Conservation (phyloP, 108 stramenopile species). For the Pseudonitzschia multiseries region DNA sequence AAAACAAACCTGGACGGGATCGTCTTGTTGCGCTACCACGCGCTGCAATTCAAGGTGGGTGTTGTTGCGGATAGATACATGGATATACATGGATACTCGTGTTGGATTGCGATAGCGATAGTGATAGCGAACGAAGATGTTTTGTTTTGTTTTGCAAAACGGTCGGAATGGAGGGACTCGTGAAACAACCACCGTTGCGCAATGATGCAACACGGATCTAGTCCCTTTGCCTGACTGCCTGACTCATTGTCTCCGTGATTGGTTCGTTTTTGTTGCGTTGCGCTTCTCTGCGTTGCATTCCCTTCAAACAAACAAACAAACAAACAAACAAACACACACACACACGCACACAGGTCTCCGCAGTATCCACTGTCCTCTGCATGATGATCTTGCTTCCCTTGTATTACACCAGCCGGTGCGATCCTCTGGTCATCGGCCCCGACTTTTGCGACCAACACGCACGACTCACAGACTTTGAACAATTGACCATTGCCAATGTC, state of each 20-base stretch:
- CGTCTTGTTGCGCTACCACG: conserved; percentile 75
- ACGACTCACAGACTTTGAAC: conserved; percentile 68
- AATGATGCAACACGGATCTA: background rate
- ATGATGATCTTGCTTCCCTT: conserved; percentile 66
- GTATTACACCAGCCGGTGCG: conserved; percentile 53
- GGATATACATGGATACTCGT: too few relatives aligned
- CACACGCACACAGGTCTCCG: conserved; percentile 32
- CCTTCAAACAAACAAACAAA: background rate
- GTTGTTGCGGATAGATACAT: background rate
- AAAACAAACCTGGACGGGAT: conserved; percentile 80
- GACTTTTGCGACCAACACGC: conserved; percentile 2
- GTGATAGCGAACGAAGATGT: too few relatives aligned
- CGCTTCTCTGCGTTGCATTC: background rate
- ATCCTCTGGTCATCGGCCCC: background rate
- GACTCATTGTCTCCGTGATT: too few relatives aligned
- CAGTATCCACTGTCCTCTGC: conserved; percentile 57
- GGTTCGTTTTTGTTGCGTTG: background rate
- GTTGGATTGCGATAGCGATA: too few relatives aligned
- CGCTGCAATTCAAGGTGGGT: conserved; percentile 47
- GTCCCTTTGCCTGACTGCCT: too few relatives aligned
- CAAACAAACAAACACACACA: background rate
- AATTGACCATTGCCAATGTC: conserved; percentile 76
- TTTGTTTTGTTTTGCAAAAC: too few relatives aligned
- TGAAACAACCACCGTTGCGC: background rate
- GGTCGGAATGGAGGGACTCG: background rate